Percentiles rank a stretch among this genome's conserved stretches.
Conservation (phyloP, 2,329 filamentous ascomycete species). For the Trichoderma cornu-damae region DNA sequence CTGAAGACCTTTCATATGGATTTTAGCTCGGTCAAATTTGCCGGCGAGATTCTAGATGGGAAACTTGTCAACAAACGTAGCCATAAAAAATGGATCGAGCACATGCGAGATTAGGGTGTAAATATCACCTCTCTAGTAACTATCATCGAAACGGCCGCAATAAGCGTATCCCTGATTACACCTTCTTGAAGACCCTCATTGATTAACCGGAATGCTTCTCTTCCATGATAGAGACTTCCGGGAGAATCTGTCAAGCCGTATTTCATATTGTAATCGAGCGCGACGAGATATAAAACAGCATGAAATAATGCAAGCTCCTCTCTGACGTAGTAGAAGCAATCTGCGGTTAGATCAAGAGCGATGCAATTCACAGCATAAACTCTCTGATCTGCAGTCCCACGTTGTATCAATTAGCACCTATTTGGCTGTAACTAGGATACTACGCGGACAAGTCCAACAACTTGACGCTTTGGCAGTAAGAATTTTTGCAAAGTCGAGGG, state of each 20-base stretch:
- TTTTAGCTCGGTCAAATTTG: conserved; percentile 1
- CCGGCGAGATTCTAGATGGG: not conserved
- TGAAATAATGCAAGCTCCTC: conserved; percentile 5
- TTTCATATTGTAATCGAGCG: conserved; percentile 5
- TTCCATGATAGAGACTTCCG: not conserved
- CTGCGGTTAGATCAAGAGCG: not conserved
- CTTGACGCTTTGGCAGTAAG: too few species aligned
- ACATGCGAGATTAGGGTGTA: not conserved
- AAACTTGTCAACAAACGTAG: not conserved
- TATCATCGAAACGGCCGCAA: not conserved
- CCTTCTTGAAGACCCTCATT: not conserved
- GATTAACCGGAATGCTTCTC: conserved; percentile 8
- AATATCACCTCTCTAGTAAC: not conserved
- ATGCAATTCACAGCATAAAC: not conserved
- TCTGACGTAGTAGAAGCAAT: conserved; percentile 2
- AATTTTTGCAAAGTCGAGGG: too few species aligned
- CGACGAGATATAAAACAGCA: conserved; percentile 5
- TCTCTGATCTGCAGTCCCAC: not conserved
- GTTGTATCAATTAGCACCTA: not conserved
- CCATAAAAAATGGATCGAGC: too few species aligned
- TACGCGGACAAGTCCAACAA: not conserved
- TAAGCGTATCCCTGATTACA: not conserved
- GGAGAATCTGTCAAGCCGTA: conserved; percentile 1
- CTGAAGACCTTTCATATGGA: conserved; percentile 1
- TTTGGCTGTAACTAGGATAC: not conserved